These are phyloP conservation scores for Cyamopsis tetragonoloba DNA, from an alignment of 306 rosid genomes.

Conservation along the genomic window DNA sequence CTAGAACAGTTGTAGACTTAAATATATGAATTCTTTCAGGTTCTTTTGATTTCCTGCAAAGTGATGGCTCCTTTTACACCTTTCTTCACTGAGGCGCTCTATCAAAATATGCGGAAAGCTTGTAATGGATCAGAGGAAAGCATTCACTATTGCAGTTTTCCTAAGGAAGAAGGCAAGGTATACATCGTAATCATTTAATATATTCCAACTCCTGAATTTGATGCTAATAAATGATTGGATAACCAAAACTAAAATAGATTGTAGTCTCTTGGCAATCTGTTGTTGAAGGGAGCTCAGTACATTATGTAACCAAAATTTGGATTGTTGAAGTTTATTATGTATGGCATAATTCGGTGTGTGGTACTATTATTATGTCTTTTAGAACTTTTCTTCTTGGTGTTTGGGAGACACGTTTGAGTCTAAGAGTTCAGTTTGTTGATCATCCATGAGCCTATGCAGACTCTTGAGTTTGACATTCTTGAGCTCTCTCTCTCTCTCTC, in stretches of 20 bases:
- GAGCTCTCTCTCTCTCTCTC: background rate
- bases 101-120: conserved; percentile 88
- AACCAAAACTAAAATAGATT: background rate
- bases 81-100: conserved; percentile 88
- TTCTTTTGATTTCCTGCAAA: conserved; percentile 85
- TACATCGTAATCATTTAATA: background rate
- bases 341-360: no score
- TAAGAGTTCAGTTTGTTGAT: no score
- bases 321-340: no score
- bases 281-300: background rate
- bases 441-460: no score
- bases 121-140: conserved; percentile 68
- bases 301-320: no score
- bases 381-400: no score
- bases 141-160: conserved; percentile 83
- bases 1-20: background rate
- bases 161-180: conserved; percentile 84
- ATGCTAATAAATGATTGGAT: background rate
- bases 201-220: background rate
- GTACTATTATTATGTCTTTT: no score
- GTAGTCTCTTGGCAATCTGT: background rate
- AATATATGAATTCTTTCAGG: conserved; percentile 46
- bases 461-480: background rate
- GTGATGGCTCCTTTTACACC: conserved; percentile 99
- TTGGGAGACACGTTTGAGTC: no score